phyloP scores from a whole-genome alignment of 2,329 filamentous ascomycete genomes.

The Xylariaceae sp. region DNA sequence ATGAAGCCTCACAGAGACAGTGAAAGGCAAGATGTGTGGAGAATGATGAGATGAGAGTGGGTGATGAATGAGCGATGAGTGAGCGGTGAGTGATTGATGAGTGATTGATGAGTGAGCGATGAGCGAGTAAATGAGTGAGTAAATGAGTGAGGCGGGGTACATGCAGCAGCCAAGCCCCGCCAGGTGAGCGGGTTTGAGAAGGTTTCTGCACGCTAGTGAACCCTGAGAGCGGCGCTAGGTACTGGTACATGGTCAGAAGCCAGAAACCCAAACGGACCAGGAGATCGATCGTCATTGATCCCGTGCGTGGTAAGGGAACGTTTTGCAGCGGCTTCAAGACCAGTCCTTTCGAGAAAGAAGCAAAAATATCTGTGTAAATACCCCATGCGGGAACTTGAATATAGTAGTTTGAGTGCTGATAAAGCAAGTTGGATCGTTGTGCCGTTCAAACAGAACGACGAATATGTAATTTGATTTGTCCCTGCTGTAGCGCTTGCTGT shows the following conservation, averaged over 20 bases:
- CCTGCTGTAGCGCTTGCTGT: background rate
- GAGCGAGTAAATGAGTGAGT: background rate
- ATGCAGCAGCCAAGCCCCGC: background rate
- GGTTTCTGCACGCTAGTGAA: conserved; percentile 46
- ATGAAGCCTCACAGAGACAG: no score
- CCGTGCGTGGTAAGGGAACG: background rate
- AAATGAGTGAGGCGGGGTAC: no score
- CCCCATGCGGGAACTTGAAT: background rate
- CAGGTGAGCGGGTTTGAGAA: conserved; percentile 59
- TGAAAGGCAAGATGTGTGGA: background rate
- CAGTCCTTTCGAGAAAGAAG: background rate
- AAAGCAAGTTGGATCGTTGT: background rate
- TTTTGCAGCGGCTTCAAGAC: background rate
- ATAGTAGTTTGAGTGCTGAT: background rate
- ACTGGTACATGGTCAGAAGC: conserved; percentile 40
- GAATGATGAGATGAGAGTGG: background rate
- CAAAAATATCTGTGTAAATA: no score
- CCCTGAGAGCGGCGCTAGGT: conserved; percentile 30
- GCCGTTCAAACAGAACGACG: conserved; percentile 12
- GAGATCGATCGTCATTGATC: background rate
- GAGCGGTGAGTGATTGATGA: background rate
- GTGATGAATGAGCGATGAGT: background rate
- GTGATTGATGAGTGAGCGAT: background rate
- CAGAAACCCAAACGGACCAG: background rate
- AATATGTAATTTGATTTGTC: background rate